These are phyloP conservation scores for Hemisphaericaspora xylanilytica DNA, from an alignment of 1,139 yeast genomes.

Conservation along the genomic window DNA sequence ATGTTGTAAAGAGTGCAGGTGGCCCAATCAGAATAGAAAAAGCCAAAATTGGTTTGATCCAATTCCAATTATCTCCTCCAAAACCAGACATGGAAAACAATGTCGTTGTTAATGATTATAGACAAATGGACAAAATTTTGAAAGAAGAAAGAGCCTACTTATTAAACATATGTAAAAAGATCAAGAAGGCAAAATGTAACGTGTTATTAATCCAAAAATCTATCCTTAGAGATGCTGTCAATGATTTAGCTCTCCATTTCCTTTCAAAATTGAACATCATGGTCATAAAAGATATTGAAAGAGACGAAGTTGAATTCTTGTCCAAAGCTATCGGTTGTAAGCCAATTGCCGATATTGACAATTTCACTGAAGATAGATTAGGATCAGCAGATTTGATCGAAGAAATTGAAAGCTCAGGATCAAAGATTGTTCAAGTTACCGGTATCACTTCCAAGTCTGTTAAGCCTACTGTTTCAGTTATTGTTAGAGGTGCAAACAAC, in stretches of 20 bases:
- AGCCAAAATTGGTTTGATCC: constrained; percentile 88
- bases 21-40: constrained; percentile 96
- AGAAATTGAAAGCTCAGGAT: constrained; percentile 88
- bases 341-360: constrained; percentile 93
- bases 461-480: constrained; percentile 81
- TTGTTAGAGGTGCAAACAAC: constrained; percentile 92
- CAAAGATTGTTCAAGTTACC: constrained; percentile 87
- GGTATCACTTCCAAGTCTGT: constrained; percentile 63
- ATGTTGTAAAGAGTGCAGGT: constrained; percentile 84
- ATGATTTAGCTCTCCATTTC: constrained; percentile 93
- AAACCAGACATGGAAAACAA: constrained; percentile 98
- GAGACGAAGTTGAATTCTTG: constrained; percentile 94
- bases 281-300: constrained; percentile 93
- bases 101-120: constrained; percentile 93
- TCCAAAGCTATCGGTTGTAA: constrained; percentile 90
- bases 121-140: constrained; percentile 98
- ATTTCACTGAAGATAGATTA: constrained; percentile 87
- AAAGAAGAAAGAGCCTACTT: constrained; percentile 96
- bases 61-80: constrained; percentile 97
- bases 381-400: constrained; percentile 92
- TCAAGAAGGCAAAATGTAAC: constrained; percentile 95
- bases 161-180: constrained; percentile 90
- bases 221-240: constrained; percentile 94
- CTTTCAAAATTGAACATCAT: constrained; percentile 86
- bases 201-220: constrained; percentile 92